phyloP scores from a whole-genome alignment of 495 filamentous ascomycete species.

The Melanomma pulvis-pyrius region DNA sequence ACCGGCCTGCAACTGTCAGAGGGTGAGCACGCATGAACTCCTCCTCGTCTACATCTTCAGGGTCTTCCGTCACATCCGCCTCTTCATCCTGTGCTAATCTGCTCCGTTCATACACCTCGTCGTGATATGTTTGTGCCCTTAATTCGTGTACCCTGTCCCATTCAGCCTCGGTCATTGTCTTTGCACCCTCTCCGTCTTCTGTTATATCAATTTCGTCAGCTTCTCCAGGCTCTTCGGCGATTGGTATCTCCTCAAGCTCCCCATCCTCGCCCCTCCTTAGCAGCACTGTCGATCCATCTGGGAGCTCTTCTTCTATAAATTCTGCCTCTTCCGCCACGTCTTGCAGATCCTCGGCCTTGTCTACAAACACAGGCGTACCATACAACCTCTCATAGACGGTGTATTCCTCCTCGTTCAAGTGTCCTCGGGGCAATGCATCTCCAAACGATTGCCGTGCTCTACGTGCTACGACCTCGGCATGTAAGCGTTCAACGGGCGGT shows the following conservation, averaged over 20 bases:
- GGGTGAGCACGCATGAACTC: slow-evolving; percentile 60
- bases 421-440: slow-evolving; percentile 72
- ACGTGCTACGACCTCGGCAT: slow-evolving; percentile 48
- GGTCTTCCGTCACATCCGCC: slow-evolving; percentile 37
- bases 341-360: slow-evolving; percentile 56
- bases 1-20: slow-evolving; percentile 56
- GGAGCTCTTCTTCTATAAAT: slow-evolving; percentile 44
- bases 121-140: slow-evolving; percentile 22
- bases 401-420: slow-evolving; percentile 70
- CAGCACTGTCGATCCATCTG: slow-evolving; percentile 40
- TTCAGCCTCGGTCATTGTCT: slow-evolving; percentile 39
- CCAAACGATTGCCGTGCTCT: slow-evolving; percentile 74
- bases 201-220: slow-evolving; percentile 29
- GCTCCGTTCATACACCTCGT: slow-evolving; percentile 30
- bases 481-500: neutral
- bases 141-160: slow-evolving; percentile 16
- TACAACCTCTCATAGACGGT: slow-evolving; percentile 78
- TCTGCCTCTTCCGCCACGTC: slow-evolving; percentile 43
- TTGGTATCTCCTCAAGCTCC: slow-evolving; percentile 41
- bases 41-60: slow-evolving; percentile 41
- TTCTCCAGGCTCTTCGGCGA: slow-evolving; percentile 36
- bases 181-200: slow-evolving; percentile 43
- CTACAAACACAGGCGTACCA: slow-evolving; percentile 65
- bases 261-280: slow-evolving; percentile 58
- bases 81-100: slow-evolving; percentile 50